A percentile compares a stretch with the other conserved stretches of the same genome.
Evolutionary conservation across 2,329 filamentous ascomycete species (phyloP).

Genomic region (Mycosphaerella sp.): DNA sequence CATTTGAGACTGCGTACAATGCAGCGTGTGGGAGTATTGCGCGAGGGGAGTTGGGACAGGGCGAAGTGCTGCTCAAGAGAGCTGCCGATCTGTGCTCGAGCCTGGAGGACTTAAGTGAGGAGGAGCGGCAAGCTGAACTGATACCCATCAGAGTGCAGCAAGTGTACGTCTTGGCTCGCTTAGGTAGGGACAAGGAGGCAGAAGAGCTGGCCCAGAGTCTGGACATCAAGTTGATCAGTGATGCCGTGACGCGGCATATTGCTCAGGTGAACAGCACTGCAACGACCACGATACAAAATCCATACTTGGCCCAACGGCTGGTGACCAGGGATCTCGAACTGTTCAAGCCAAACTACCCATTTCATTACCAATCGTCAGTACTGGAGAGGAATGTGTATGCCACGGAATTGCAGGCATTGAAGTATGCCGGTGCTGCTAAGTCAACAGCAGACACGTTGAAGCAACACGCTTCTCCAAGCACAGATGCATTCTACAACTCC

Average conservation of each 20-base stretch:
- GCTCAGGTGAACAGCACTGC: slow-evolving; percentile 60
- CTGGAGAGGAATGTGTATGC: slow-evolving; percentile 59
- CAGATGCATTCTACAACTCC: slow-evolving; percentile 42
- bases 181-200: slow-evolving; percentile 63
- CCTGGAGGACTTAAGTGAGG: slow-evolving; percentile 64
- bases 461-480: slow-evolving; percentile 40
- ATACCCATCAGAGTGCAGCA: slow-evolving; percentile 72
- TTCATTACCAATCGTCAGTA: slow-evolving; percentile 61
- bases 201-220: slow-evolving; percentile 57
- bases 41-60: slow-evolving; percentile 59
- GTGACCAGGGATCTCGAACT: slow-evolving; percentile 51
- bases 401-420: slow-evolving; percentile 60
- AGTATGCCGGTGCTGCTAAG: slow-evolving; percentile 58
- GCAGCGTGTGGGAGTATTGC: slow-evolving; percentile 68
- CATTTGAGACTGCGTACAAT: slow-evolving; percentile 79
- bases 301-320: slow-evolving; percentile 60
- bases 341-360: slow-evolving; percentile 58
- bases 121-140: slow-evolving; percentile 68
- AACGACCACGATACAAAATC: slow-evolving; percentile 49
- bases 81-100: slow-evolving; percentile 67
- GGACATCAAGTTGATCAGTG: slow-evolving; percentile 57
- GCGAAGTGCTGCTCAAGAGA: slow-evolving; percentile 61
- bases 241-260: slow-evolving; percentile 60
- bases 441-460: slow-evolving; percentile 49
- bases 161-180: slow-evolving; percentile 61